Conservation (phyloP, 2,329 filamentous ascomycete species). For the Paecilomyces fulvus region DNA sequence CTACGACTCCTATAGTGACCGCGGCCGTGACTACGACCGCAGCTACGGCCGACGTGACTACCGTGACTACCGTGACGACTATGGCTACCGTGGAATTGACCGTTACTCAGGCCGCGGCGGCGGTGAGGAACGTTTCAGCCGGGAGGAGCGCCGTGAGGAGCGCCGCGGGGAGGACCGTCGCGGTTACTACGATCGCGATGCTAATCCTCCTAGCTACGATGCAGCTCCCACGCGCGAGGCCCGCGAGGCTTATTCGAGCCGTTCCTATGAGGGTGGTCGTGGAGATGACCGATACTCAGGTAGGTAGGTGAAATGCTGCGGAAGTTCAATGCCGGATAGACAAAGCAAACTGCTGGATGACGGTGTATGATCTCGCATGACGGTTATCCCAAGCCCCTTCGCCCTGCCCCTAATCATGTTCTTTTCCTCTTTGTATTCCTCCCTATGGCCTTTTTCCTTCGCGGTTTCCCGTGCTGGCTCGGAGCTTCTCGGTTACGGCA, state of each 20-base stretch:
- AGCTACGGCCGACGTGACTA: constrained; percentile 43
- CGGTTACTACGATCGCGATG: constrained; percentile 48
- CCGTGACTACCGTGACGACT: constrained; percentile 36
- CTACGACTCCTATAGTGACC: constrained; percentile 46
- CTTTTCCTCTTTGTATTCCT: constrained; percentile 23
- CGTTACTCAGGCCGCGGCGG: constrained; percentile 37
- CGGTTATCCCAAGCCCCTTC: constrained; percentile 9
- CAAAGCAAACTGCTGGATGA: constrained; percentile 4
- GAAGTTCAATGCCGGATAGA: constrained; percentile 4
- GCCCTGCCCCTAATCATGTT: constrained; percentile 8
- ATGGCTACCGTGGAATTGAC: constrained; percentile 34
- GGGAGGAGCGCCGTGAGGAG: constrained; percentile 20
- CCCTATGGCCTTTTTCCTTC: constrained; percentile 21
- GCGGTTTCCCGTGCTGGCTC: constrained; percentile 20
- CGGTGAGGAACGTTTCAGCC: constrained; percentile 45
- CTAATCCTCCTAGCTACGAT: constrained; percentile 40
- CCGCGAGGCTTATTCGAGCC: constrained; percentile 24
- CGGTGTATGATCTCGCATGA: constrained; percentile 10
- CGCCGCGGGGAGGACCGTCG: constrained; percentile 43
- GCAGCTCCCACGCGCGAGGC: constrained; percentile 30
- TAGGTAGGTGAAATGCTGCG: constrained; percentile 29
- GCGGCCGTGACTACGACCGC: constrained; percentile 35
- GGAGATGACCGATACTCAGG: constrained; percentile 31
- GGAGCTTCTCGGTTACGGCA: constrained; percentile 27
- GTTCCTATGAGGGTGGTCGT: constrained; percentile 31